Base-by-base conservation (phyloP, 352 stramenopile species). In the Aphanomyces euteiches region DNA sequence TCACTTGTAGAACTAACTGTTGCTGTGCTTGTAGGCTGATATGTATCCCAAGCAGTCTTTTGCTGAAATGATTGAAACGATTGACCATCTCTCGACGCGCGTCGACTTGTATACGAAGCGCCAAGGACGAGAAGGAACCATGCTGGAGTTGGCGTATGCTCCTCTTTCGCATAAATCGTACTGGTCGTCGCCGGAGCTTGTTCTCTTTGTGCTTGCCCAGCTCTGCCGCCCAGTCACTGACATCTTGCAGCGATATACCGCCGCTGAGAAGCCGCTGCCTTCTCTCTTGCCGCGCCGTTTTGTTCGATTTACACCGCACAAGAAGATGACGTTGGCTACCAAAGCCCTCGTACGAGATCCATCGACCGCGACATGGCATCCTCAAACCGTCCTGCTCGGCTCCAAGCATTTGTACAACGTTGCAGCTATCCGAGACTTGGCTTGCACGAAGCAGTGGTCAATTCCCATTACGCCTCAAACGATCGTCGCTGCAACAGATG, bases 101-200 rank as follows among this genome's bases (percentile, higher is more conserved):
- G 79, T 89, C 77, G 87, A 93, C 66, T 92, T 93, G 85, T 83
- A 91, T 66, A 74, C 85, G 86, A 43, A 75, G 87, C 61, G 75
- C 83, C 34, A 91, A 91, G 65, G 81, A 83, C 5, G 88, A 93
- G 28, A 73, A 17, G 21, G 50, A 17, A 81, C 84, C 15, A 90
- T 95, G 81, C 93, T 95, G 79, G 87, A 95, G 77, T 79, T 95
- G 45, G 87, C 88, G 2, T 94, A 89, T 61, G 88, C 88, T n/a
- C 81, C 83, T 28, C 81, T 80, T 12, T 93, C 88, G 2, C 88
- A 96, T 66, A 93, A 85, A 3, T 93, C 88, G 1, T 96, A 96
- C 74, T 96, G 88, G 88, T 89, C 90, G 78, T 93, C 85, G 54
- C 82, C 92, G 40, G 86, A 93, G 47, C 82, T 96, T 8, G 83